Conservation (phyloP, 2,329 filamentous ascomycete genomes). For the Hymenoscyphus salicellus region DNA sequence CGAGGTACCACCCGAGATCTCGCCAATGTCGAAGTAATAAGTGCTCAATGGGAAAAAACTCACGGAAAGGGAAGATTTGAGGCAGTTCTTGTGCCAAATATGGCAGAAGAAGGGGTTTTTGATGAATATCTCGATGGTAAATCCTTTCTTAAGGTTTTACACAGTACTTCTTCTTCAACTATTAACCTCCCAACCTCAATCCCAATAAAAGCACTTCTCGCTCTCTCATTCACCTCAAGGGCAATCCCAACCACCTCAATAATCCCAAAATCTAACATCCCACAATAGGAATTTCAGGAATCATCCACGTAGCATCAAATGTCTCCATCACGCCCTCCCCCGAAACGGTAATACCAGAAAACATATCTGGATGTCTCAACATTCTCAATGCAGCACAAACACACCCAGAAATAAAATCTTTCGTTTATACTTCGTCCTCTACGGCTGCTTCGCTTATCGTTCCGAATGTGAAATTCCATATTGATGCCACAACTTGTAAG, state of each 20-base stretch:
- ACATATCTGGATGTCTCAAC: not conserved
- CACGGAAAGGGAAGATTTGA: conserved; percentile 39
- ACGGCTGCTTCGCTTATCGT: not conserved
- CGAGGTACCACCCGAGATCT: conserved; percentile 43
- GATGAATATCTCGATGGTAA: conserved; percentile 28
- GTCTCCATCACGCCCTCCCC: not conserved
- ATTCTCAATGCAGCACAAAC: not conserved
- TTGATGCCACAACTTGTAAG: not conserved
- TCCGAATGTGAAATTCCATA: not conserved
- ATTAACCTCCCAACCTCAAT: not conserved
- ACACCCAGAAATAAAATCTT: not conserved
- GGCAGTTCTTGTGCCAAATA: conserved; percentile 36
- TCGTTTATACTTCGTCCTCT: not conserved
- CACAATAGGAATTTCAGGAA: not conserved
- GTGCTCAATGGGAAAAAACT: conserved; percentile 32
- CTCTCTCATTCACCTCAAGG: not conserved
- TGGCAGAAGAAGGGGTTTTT: conserved; percentile 28
- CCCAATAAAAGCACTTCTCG: not conserved
- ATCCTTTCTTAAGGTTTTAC: too few species aligned
- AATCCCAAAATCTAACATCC: not conserved
- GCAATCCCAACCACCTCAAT: not conserved
- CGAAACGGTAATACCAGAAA: not conserved
- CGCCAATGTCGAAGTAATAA: conserved; percentile 29
- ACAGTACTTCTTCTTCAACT: too few species aligned
- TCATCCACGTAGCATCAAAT: not conserved